Evolutionary conservation across 768 basidiomycete species (phyloP).

Genomic region (Punctularia strigosozonata): DNA sequence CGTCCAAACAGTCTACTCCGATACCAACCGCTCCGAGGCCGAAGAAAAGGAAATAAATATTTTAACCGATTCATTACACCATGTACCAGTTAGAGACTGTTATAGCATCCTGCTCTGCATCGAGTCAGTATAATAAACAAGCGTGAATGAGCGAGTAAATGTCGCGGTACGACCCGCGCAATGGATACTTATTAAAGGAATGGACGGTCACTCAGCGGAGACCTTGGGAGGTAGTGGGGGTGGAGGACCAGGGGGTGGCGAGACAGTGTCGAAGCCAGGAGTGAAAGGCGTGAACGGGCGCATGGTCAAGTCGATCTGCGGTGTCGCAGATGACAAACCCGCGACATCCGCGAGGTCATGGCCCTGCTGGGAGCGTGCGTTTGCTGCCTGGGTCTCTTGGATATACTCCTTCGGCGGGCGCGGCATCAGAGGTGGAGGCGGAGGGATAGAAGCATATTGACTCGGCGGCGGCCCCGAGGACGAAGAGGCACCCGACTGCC

Average conservation of each 20-base stretch:
- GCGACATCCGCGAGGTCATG: slow-evolving; percentile 2
- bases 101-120: too few species aligned
- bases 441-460: slow-evolving; percentile 14
- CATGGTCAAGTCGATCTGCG: slow-evolving; percentile 23
- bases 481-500: slow-evolving; percentile 3
- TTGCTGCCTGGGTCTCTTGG: slow-evolving; percentile 69
- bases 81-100: too few species aligned
- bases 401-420: slow-evolving; percentile 74
- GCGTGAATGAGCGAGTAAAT: too few species aligned
- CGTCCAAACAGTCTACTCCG: too few species aligned
- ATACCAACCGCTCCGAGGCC: slow-evolving; percentile 9
- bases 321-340: too few species aligned
- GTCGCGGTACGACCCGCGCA: too few species aligned
- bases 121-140: too few species aligned
- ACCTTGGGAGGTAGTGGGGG: slow-evolving; percentile 10
- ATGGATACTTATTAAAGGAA: too few species aligned
- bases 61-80: neutral
- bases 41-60: slow-evolving; percentile 17
- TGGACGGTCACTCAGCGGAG: too few species aligned
- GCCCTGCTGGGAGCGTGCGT: slow-evolving; percentile 35
- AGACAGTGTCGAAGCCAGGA: slow-evolving; percentile 20
- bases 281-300: slow-evolving; percentile 39
- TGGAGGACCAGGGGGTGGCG: slow-evolving; percentile 2
- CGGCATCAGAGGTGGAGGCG: slow-evolving; percentile 64
- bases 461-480: slow-evolving; percentile 5